phyloP scores from a whole-genome alignment of 2,329 filamentous ascomycete genomes.

The Beauveria caledonica region DNA sequence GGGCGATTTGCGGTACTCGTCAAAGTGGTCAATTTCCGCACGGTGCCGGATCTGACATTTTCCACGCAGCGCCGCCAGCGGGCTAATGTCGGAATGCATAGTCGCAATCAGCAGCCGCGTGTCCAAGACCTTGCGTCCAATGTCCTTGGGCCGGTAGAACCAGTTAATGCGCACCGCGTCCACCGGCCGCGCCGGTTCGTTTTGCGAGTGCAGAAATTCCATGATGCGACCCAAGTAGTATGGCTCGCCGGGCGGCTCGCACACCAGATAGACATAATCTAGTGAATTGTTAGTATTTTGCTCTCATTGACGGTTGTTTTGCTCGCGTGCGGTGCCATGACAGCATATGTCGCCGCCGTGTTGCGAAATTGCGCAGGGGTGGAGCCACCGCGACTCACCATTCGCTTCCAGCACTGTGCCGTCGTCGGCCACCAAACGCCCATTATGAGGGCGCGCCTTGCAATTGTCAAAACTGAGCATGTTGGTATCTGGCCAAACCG shows the following conservation, averaged over 20 bases:
- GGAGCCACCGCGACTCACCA: conserved; percentile 47
- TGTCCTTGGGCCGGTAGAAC: conserved; percentile 96
- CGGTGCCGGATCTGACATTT: conserved; percentile 88
- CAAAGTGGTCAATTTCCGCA: conserved; percentile 73
- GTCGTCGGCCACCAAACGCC: conserved; percentile 80
- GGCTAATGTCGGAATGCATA: conserved; percentile 97
- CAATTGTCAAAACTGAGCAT: conserved; percentile 80
- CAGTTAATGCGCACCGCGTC: conserved; percentile 92
- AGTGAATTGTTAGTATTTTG: neutral
- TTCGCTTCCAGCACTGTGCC: conserved; percentile 77
- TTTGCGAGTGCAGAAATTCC: conserved; percentile 85
- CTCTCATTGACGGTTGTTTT: neutral
- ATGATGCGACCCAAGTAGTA: conserved; percentile 98
- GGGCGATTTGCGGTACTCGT: conserved; percentile 73
- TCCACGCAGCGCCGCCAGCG: conserved; percentile 82
- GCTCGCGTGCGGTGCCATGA: neutral
- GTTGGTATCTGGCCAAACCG: conserved; percentile 58
- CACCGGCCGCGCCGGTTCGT: conserved; percentile 63
- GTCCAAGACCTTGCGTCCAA: conserved; percentile 84
- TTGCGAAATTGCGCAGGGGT: conserved; percentile 14
- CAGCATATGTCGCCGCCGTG: neutral
- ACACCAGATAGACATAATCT: conserved; percentile 89
- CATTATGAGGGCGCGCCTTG: conserved; percentile 60
- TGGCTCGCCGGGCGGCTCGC: conserved; percentile 92
- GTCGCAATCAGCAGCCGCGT: conserved; percentile 88